Base-by-base conservation (phyloP, 352 stramenopile species). In the Discostella stelligera region DNA sequence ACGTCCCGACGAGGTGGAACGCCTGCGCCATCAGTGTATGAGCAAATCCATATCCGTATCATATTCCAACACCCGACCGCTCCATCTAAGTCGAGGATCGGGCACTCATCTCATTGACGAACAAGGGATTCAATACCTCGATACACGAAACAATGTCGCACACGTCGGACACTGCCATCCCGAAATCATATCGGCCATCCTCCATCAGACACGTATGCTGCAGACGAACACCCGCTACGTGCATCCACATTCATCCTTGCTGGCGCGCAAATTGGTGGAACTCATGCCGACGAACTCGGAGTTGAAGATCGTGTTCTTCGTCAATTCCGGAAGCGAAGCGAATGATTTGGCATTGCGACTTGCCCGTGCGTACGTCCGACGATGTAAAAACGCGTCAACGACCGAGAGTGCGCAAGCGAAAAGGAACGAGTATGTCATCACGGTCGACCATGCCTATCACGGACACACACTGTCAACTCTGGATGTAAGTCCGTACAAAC, bases 311-410 rank as follows among this genome's bases (percentile, higher is more conserved):
- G 90, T 95, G 14, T 94, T 94, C 46, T 92, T 96, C 74, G 90
- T 95, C 9, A 95, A 95, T 79, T 91, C 79, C 46, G 92, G 93
- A 27, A 90, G 64, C 65, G 91, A 96, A 80, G 91, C 93, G 6
- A 96, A 96, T 79, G 93, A 96, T 83, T 82, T 96, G 49, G 93
- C 93, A 16, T 71, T 96, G n/a, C 86, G 91, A 55, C 76, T 96
- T 46, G 90, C 91, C 13, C 60, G 80, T 37, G 86, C 79, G 16
- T 81, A 88, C 30, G 89, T 74, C 11, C 85, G 79, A 71, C 46
- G 71, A 60, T 55, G 59, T n/a, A 27, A 52, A 39, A 27, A 79
- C 41, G 37, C 18, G 49, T 59, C 30, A 30, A 81, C 56, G 49
- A 56, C 41, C 21, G 53, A 20, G 13, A 44, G 37, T 44, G 37